Evolutionary conservation across 441 rosid genomes (phyloP).

Genomic region (Isatis lusitanica): DNA sequence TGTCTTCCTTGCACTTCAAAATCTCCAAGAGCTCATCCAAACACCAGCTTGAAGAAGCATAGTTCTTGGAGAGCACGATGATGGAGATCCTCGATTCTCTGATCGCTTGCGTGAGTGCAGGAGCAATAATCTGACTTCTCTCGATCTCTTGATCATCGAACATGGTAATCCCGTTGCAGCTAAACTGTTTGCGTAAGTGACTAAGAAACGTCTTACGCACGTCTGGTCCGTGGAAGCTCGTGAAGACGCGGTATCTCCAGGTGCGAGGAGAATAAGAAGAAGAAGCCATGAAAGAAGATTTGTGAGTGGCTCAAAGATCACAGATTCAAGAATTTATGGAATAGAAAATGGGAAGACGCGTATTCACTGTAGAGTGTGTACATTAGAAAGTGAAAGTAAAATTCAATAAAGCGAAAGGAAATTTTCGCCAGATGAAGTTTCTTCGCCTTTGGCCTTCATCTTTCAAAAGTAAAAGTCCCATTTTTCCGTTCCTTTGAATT

Average conservation of each 20-base stretch:
- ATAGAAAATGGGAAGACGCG: too few relatives aligned
- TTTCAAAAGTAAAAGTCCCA: too few relatives aligned
- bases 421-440: too few relatives aligned
- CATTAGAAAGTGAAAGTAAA: too few relatives aligned
- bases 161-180: not conserved
- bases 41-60: not conserved
- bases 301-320: not conserved
- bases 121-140: not conserved
- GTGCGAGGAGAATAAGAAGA: not conserved
- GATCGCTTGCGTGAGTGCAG: not conserved
- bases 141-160: constrained; percentile 15
- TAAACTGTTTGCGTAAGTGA: constrained; percentile 16
- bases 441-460: too few relatives aligned
- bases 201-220: not conserved
- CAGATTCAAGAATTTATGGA: not conserved
- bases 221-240: not conserved
- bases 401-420: too few relatives aligned
- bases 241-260: not conserved
- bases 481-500: too few relatives aligned
- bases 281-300: not conserved
- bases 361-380: too few relatives aligned
- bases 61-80: not conserved
- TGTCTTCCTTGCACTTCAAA: not conserved
- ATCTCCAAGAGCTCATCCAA: not conserved
- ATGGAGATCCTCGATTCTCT: constrained; percentile 4